These are phyloP conservation scores for Saturnispora serradocipensis DNA, from an alignment of 805 yeast species.

Conservation along the genomic window DNA sequence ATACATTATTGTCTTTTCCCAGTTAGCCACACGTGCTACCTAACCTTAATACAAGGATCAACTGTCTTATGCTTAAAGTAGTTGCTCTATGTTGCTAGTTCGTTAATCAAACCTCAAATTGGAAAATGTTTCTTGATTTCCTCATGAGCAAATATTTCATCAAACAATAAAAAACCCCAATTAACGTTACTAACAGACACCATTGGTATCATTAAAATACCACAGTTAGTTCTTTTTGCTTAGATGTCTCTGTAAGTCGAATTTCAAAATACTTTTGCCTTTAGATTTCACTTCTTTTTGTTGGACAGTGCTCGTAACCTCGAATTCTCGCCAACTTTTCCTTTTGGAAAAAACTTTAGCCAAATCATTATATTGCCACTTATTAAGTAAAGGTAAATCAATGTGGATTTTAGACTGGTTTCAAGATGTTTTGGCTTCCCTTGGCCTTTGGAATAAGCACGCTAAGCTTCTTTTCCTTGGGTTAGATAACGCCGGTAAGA, in stretches of 20 bases:
- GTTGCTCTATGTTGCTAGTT: too few relatives aligned
- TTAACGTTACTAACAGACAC: too few relatives aligned
- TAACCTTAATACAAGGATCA: too few relatives aligned
- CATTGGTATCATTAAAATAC: not conserved
- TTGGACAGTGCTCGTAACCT: not conserved
- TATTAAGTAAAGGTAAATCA: not conserved
- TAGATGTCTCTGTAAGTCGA: too few relatives aligned
- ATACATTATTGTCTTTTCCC: too few relatives aligned
- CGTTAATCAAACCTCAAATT: too few relatives aligned
- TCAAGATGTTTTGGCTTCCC: constrained; percentile 67
- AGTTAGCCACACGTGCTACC: too few relatives aligned
- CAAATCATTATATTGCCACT: not conserved
- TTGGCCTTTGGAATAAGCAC: constrained; percentile 87
- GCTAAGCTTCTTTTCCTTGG: constrained; percentile 94
- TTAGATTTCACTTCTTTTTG: too few relatives aligned
- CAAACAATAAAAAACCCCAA: too few relatives aligned
- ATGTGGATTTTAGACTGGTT: constrained; percentile 37
- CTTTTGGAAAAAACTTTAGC: not conserved
- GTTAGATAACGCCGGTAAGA: constrained; percentile 96
- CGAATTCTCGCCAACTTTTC: not conserved
- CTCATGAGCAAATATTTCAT: not conserved
- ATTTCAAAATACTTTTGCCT: too few relatives aligned
- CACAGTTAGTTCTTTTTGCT: not conserved
- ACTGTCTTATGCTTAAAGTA: too few relatives aligned
- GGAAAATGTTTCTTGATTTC: not conserved